A percentile compares a stretch with the other conserved stretches of the same genome.
These are phyloP conservation scores for Penicillium sp. DNA, from an alignment of 2,329 filamentous ascomycete species.

Conservation along the genomic window DNA sequence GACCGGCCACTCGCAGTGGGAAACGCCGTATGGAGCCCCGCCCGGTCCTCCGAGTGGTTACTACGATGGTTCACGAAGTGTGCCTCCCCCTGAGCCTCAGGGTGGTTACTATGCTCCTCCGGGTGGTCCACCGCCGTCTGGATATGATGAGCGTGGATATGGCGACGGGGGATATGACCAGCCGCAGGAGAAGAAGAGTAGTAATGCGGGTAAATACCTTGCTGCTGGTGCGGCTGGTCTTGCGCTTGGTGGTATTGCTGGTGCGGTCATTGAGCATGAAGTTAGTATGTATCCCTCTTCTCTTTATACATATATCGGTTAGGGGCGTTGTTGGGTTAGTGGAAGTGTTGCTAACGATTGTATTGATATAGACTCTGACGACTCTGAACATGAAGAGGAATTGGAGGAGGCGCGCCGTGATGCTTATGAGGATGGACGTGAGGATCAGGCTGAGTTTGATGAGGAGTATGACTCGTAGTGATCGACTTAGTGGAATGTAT, in stretches of 20 bases:
- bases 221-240: constrained; percentile 63
- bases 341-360: too few species aligned
- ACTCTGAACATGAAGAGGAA: constrained; percentile 14
- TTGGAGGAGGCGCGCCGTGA: constrained; percentile 20
- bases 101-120: constrained; percentile 30
- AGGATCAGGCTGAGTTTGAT: constrained; percentile 24
- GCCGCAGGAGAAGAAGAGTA: constrained; percentile 44
- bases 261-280: constrained; percentile 61
- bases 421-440: constrained; percentile 27
- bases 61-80: constrained; percentile 29
- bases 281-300: constrained; percentile 51
- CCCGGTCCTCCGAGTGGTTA: constrained; percentile 23
- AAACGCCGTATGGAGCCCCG: constrained; percentile 51
- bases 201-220: constrained; percentile 57
- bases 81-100: constrained; percentile 24
- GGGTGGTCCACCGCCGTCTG: constrained; percentile 13
- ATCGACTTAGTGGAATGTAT: too few species aligned
- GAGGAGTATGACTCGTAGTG: constrained; percentile 5
- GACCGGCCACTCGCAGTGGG: constrained; percentile 68
- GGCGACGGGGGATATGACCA: constrained; percentile 16
- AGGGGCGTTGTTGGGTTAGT: too few species aligned
- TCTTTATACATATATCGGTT: too few species aligned
- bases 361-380: neutral
- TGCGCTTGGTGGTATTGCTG: constrained; percentile 60
- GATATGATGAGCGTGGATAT: constrained; percentile 24